Evolutionary conservation across 257 asterid genomes (phyloP).

Genomic region (Solanum chmielewskii): DNA sequence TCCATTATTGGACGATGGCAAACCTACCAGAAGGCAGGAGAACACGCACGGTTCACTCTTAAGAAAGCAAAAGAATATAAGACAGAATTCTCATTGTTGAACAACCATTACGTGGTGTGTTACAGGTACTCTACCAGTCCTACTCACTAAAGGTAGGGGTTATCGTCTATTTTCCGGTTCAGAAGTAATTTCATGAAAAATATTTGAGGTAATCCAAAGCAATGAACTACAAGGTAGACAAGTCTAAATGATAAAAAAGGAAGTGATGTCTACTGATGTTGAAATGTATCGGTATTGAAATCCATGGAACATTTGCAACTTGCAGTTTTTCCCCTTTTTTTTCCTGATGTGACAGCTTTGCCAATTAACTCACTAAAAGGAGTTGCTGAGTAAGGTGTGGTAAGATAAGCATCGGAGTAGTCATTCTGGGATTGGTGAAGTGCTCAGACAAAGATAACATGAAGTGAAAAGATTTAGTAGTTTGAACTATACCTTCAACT

Average conservation of each 20-base stretch:
- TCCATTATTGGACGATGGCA: neutral
- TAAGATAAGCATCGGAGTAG: neutral
- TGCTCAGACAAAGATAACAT: neutral
- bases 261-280: neutral
- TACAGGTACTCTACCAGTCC: neutral
- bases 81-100: neutral
- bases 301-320: neutral
- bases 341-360: neutral
- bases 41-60: neutral
- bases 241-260: neutral
- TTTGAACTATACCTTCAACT: conserved; percentile 67
- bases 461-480: neutral
- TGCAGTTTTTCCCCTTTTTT: neutral
- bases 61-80: neutral
- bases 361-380: neutral
- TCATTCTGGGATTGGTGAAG: neutral
- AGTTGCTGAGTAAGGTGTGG: neutral
- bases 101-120: neutral
- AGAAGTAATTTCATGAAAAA: neutral
- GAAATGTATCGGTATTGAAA: neutral
- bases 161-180: neutral
- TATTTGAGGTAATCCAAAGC: neutral
- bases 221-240: neutral
- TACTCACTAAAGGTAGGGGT: neutral
- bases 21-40: neutral